These are phyloP conservation scores for Gautieria morchelliformis DNA, from an alignment of 768 basidiomycete species.

Conservation along the genomic window DNA sequence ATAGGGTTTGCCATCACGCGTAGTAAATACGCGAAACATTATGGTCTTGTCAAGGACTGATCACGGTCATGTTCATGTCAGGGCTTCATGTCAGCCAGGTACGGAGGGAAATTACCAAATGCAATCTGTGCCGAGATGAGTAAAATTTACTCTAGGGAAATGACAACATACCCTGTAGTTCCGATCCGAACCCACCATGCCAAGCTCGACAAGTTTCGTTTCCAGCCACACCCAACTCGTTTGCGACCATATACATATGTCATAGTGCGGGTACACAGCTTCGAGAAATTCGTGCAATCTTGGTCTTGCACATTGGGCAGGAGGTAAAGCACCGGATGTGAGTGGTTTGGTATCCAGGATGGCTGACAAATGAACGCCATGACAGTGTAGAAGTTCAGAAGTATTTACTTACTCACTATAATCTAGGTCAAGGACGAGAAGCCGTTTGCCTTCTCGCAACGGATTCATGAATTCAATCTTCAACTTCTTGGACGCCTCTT, in stretches of 20 bases:
- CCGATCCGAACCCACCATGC: slow-evolving; percentile 63
- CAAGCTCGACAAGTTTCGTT: slow-evolving; percentile 77
- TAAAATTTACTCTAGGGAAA: background rate
- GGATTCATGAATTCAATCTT: slow-evolving; percentile 66
- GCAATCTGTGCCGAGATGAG: slow-evolving; percentile 34
- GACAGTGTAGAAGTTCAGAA: background rate
- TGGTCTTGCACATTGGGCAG: slow-evolving; percentile 75
- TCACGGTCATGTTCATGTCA: slow-evolving; percentile 14
- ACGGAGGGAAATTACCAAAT: slow-evolving; percentile 38
- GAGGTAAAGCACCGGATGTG: slow-evolving; percentile 71
- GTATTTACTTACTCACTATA: slow-evolving; percentile 47
- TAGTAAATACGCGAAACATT: slow-evolving; percentile 84
- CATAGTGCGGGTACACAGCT: slow-evolving; percentile 71
- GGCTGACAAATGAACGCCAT: slow-evolving; percentile 32
- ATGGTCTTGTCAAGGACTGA: slow-evolving; percentile 75
- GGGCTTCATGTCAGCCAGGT: background rate
- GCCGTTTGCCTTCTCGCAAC: slow-evolving; percentile 63
- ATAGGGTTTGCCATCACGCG: slow-evolving; percentile 63
- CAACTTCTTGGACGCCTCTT: slow-evolving; percentile 57
- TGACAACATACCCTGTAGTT: slow-evolving; percentile 51
- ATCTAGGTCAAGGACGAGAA: slow-evolving; percentile 83
- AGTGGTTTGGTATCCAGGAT: slow-evolving; percentile 81
- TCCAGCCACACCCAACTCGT: slow-evolving; percentile 89
- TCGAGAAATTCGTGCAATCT: slow-evolving; percentile 78
- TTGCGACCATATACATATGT: slow-evolving; percentile 87